phyloP scores from a whole-genome alignment of 805 yeast genomes.

The Zygoascus flipseniorum region DNA sequence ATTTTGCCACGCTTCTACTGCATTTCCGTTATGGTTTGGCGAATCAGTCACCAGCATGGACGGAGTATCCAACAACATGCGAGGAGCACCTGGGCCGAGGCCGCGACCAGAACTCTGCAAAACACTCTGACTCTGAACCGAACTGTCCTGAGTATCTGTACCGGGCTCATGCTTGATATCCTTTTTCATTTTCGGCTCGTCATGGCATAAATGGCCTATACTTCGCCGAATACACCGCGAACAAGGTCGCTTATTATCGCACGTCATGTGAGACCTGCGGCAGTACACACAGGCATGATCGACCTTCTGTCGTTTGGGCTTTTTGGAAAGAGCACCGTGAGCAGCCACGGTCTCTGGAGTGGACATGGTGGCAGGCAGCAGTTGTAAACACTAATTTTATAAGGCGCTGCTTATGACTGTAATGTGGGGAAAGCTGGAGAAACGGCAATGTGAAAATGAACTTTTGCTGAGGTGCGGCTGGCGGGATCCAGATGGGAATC shows the following conservation, averaged over 20 bases:
- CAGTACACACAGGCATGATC: conserved; percentile 72
- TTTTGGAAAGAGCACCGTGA: neutral
- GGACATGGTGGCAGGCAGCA: neutral
- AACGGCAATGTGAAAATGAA: too few species aligned
- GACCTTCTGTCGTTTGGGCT: conserved; percentile 18
- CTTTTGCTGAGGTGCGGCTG: too few species aligned
- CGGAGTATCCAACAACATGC: neutral
- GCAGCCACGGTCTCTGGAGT: neutral
- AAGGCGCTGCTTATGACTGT: too few species aligned
- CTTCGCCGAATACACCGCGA: conserved; percentile 77
- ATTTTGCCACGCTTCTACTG: neutral
- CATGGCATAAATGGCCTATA: conserved; percentile 81
- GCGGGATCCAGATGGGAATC: too few species aligned
- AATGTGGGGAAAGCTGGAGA: too few species aligned
- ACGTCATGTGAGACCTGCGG: conserved; percentile 87
- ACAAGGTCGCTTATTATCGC: conserved; percentile 70
- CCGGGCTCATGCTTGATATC: neutral
- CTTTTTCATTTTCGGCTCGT: conserved; percentile 39
- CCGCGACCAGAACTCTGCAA: too few species aligned
- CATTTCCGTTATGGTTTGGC: neutral
- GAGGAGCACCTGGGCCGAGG: neutral
- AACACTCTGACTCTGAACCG: neutral
- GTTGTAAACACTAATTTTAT: too few species aligned
- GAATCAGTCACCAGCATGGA: neutral
- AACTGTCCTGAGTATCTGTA: neutral